Evolutionary conservation across 768 basidiomycete species (phyloP).

Genomic region (Lepiota venenata): DNA sequence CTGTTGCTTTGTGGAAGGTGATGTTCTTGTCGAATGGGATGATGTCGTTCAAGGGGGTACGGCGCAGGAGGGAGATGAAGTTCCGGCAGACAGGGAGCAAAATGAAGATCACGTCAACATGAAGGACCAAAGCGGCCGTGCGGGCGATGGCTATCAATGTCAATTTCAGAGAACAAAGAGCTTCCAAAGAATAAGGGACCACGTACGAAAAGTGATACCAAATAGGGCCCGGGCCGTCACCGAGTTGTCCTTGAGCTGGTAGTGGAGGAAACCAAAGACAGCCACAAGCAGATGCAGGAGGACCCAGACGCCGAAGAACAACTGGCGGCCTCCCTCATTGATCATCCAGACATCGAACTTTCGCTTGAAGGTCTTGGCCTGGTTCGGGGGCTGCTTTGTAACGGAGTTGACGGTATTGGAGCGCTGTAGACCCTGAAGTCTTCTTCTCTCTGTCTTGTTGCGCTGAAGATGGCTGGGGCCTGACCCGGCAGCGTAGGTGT

Average conservation of each 20-base stretch:
- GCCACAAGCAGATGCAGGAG: constrained; percentile 78
- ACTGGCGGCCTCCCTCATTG: constrained; percentile 78
- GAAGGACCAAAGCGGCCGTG: constrained; percentile 84
- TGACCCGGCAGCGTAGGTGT: constrained; percentile 22
- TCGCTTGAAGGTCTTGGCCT: constrained; percentile 35
- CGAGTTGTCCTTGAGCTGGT: constrained; percentile 77
- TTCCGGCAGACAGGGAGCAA: constrained; percentile 94
- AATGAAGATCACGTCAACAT: constrained; percentile 91
- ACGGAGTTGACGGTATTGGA: constrained; percentile 36
- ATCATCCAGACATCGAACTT: constrained; percentile 83
- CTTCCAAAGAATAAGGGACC: constrained; percentile 29
- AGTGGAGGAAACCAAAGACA: constrained; percentile 74
- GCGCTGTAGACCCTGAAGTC: constrained; percentile 84
- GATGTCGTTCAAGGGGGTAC: constrained; percentile 78
- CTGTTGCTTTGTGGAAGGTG: constrained; percentile 86
- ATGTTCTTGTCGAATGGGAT: constrained; percentile 95
- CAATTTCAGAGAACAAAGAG: constrained; percentile 30
- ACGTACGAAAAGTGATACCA: constrained; percentile 74
- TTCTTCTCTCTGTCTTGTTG: constrained; percentile 80
- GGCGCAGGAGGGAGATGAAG: constrained; percentile 86
- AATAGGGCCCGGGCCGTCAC: constrained; percentile 62
- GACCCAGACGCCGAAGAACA: constrained; percentile 82
- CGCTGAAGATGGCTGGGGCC: constrained; percentile 60
- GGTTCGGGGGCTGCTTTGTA: constrained; percentile 27
- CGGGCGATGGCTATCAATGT: constrained; percentile 70